Base-by-base conservation (phyloP, 164 flowering plant genomes). In the Echeveria elegans region DNA sequence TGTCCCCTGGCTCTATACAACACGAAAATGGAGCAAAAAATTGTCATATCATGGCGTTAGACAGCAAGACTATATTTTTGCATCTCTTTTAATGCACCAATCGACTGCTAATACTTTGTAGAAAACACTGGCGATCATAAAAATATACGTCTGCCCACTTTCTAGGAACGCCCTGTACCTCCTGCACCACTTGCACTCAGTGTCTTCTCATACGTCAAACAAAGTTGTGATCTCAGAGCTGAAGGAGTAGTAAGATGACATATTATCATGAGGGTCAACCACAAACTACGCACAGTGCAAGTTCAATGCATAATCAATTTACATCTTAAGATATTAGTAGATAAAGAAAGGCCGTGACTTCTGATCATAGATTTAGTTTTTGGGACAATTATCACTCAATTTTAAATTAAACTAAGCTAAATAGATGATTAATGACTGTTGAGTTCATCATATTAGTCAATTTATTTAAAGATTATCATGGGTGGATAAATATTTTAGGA, bases 151-250 rank as follows among this genome's bases (percentile, higher is more conserved):
- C 87, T 66, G 89, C 89, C 71, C 89, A 85, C 68, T 85, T 87
- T 80, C 83, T 85, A 58, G 89, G 89, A 63, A 56, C 89, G 85
- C 65, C 89, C 87, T 52, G 83, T 83, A 50, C 87, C 80, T 64
- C 89, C 89, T 64, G 87, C 90, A 81, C 84, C 90, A 78, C 90
- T 86, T 38, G 90, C 90, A 79, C 90, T 86, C 56, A 86, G 71
- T 64, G 82, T 80, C 79, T 86, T 86, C 64, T 86, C 88, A n/a
- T n/a, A n/a, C n/a, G n/a, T n/a, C n/a, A 72, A 86, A 86, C 72
- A 86, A 68, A 16, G 90, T 32, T 56, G 26, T 56, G 26, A 56
- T 56, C 61, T 28, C 61, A 56, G 32, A 28, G 61, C 61, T 56
- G 61, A 28, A 56, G 16, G 2, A 56, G 14, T 14, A 32, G 26